These are phyloP conservation scores for Phaffomyces antillensis DNA, from an alignment of 805 yeast species.

Conservation along the genomic window DNA sequence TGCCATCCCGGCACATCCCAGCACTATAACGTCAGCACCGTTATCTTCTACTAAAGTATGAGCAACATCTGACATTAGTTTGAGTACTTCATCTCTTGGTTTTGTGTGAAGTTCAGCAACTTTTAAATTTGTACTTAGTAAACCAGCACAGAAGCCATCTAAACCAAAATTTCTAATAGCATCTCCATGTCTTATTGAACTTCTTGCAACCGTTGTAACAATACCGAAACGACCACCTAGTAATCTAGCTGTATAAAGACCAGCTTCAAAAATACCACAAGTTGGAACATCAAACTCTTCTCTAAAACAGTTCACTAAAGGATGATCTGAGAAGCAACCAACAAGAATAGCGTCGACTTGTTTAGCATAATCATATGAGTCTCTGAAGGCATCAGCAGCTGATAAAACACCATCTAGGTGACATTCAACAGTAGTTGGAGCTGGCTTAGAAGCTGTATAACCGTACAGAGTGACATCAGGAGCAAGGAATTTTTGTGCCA, in stretches of 20 bases:
- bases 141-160: slow-evolving; percentile 26
- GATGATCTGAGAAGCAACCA: slow-evolving; percentile 31
- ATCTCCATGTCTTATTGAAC: slow-evolving; percentile 27
- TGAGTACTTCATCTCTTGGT: slow-evolving; percentile 24
- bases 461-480: slow-evolving; percentile 27
- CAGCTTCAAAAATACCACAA: slow-evolving; percentile 31
- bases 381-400: slow-evolving; percentile 25
- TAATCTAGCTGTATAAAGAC: slow-evolving; percentile 26
- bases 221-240: slow-evolving; percentile 29
- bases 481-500: slow-evolving; percentile 23
- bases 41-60: slow-evolving; percentile 20
- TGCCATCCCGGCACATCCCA: slow-evolving; percentile 30
- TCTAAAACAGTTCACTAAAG: slow-evolving; percentile 27
- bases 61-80: slow-evolving; percentile 23
- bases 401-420: slow-evolving; percentile 29
- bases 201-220: slow-evolving; percentile 25
- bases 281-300: slow-evolving; percentile 29
- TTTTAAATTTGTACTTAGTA: slow-evolving; percentile 25
- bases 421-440: slow-evolving; percentile 27
- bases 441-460: slow-evolving; percentile 23
- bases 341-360: slow-evolving; percentile 28
- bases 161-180: slow-evolving; percentile 25
- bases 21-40: slow-evolving; percentile 25
- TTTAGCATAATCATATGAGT: slow-evolving; percentile 21
- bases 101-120: slow-evolving; percentile 28